These are phyloP conservation scores for Onygenales sp. DNA, from an alignment of 2,329 filamentous ascomycete genomes.

Conservation along the genomic window DNA sequence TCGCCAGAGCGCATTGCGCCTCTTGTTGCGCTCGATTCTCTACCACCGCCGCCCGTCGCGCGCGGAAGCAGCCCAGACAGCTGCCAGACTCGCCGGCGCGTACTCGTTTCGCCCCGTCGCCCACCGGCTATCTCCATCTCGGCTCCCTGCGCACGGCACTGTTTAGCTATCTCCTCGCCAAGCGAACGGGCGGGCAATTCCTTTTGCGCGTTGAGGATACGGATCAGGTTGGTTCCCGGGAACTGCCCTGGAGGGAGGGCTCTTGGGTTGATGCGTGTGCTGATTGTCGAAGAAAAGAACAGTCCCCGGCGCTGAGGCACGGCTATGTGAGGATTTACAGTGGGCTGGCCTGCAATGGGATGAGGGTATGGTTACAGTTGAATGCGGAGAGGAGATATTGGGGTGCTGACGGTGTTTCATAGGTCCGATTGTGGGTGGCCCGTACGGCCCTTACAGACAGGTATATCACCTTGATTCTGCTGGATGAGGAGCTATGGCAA, in stretches of 20 bases:
- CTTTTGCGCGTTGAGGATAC: constrained; percentile 90
- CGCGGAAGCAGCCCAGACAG: constrained; percentile 24
- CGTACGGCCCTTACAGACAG: constrained; percentile 78
- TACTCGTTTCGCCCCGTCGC: constrained; percentile 89
- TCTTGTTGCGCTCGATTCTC: constrained; percentile 27
- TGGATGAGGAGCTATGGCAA: neutral
- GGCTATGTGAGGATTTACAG: constrained; percentile 66
- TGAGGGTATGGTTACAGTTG: constrained; percentile 52
- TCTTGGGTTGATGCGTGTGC: constrained; percentile 8
- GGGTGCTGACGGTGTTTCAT: constrained; percentile 6
- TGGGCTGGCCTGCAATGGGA: constrained; percentile 93
- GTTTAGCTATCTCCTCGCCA: constrained; percentile 92
- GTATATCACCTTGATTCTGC: constrained; percentile 34
- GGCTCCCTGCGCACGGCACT: constrained; percentile 85
- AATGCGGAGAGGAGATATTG: neutral
- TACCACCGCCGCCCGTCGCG: constrained; percentile 14
- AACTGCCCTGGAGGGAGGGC: neutral
- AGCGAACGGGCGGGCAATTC: constrained; percentile 80
- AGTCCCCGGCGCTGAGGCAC: constrained; percentile 66
- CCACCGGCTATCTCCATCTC: constrained; percentile 86
- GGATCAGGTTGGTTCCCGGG: constrained; percentile 57
- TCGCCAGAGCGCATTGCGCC: constrained; percentile 23
- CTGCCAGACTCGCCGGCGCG: constrained; percentile 50
- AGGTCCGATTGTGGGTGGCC: constrained; percentile 73
- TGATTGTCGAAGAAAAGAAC: constrained; percentile 60